Base-by-base conservation (phyloP, 1,284 basidiomycete genomes). In the Testicularia cyperi region DNA sequence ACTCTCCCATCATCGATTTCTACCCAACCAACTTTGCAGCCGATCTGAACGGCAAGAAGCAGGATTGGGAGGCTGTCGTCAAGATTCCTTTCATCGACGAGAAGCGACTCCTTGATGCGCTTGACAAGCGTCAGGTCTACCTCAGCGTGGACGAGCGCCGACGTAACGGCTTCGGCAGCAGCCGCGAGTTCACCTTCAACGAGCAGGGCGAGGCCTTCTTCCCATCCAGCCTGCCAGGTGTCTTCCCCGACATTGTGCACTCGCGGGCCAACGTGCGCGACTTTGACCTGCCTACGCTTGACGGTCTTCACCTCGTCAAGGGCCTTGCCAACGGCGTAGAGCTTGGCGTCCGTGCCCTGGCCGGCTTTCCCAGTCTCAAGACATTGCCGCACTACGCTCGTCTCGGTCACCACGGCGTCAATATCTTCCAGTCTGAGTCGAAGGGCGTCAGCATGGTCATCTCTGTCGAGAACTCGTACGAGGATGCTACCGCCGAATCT, bases 11-110 rank as follows among this genome's bases (percentile, higher is more conserved):
- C 69, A 78, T 90, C 41, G 90, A 95, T 74, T 98, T 98, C 79
- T 99, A 98, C 77, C 95, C 95, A 0, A 65, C 80, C 13, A 84
- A 90, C 41, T 98, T 97, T 66, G 91, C 90, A 63, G 85, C 85
- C 61, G 95, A 99, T 79, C 79, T 96, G 72, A 98, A 98, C 71
- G 95, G 95, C 37, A 98, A 99, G 82, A 98, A 94, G 77, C 86
- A 88, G 69, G 92, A 96, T 25, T 98, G 95, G 95, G 95, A 99
- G 77, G 94, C 94, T 0, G 85, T 98, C 49, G 91, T 98, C 51
- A 97, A 98, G 80, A 97, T 99, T 66, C 95, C 95, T 0, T 99
- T 99, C 78, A 98, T 99, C 58, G 86, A 96, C 37, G 86, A 95
- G 78, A 73, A 81, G 14, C 82, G 90, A 37, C 78, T 99, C 14